phyloP scores from a whole-genome alignment of 2,329 filamentous ascomycete genomes.

The Fusarium sp. region DNA sequence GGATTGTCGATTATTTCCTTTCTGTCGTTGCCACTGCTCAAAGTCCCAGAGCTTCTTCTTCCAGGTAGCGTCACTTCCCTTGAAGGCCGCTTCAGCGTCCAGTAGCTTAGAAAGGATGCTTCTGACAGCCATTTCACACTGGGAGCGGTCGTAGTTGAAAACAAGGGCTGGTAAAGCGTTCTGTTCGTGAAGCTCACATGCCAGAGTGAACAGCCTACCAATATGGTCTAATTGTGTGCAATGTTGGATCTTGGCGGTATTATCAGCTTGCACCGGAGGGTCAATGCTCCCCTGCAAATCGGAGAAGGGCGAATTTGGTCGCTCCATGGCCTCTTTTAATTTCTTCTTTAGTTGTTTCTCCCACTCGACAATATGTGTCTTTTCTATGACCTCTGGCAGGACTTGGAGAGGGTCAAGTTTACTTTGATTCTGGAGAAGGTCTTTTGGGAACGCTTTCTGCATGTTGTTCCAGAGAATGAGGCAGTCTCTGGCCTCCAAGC shows the following conservation, averaged over 20 bases:
- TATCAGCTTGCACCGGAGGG: not conserved
- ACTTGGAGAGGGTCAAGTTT: slow-evolving; percentile 52
- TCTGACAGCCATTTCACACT: slow-evolving; percentile 69
- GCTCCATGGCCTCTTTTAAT: slow-evolving; percentile 68
- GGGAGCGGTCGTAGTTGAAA: slow-evolving; percentile 77
- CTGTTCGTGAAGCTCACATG: slow-evolving; percentile 69
- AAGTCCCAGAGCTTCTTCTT: not conserved
- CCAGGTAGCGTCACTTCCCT: slow-evolving; percentile 57
- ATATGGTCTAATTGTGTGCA: not conserved
- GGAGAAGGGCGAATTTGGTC: slow-evolving; percentile 53
- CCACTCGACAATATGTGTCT: slow-evolving; percentile 74
- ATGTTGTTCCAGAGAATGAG: slow-evolving; percentile 72
- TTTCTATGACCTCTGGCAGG: slow-evolving; percentile 65
- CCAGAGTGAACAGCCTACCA: slow-evolving; percentile 58
- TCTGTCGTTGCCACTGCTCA: not conserved
- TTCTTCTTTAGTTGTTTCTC: slow-evolving; percentile 67
- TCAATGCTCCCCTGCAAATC: not conserved
- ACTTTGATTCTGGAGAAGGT: not conserved
- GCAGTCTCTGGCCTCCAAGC: slow-evolving; percentile 77
- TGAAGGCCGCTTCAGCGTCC: slow-evolving; percentile 50
- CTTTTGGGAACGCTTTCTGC: slow-evolving; percentile 50
- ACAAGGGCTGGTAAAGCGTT: slow-evolving; percentile 77
- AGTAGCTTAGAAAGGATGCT: not conserved
- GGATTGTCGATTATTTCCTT: not conserved
- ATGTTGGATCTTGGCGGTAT: not conserved